Evolutionary conservation across 345 rosid genomes (phyloP), one percentile per base, ranked within the genome.

Genomic region (Gynandropsis gynandra): DNA sequence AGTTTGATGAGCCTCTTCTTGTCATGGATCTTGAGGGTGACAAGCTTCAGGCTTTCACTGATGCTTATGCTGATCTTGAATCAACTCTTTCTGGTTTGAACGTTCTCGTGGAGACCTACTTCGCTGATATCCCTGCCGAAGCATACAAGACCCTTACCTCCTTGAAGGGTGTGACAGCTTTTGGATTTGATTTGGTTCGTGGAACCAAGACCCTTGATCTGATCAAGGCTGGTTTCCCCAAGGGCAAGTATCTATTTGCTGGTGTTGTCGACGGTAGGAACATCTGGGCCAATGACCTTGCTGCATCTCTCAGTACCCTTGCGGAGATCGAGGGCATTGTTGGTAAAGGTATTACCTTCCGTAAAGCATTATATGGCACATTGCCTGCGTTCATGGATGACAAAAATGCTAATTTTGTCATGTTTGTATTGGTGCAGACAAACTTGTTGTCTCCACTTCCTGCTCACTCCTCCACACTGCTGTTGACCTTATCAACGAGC

Each of bases 241-340:
- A 67, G 51, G 95, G 83, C n/a, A 90, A 90, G 66, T 76, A 79
- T 67, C 85, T 90, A 45, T 87, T 90, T 58, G 92, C 92, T 77
- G 98, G 97, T 38, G 82, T 89, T 49, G 96, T 86, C 59, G 98
- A 90, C 43, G 98, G 98, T 62, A 81, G 98, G 78, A 90, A 90
- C 79, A 84, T 90, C 61, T 90, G 98, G 98, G 96, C 96, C 52
- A 87, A 90, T 65, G 93, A 90, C 63, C 98, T 87, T 42, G 78
- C 92, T 72, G 71, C 83, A 42, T 92, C 96, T 62, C 79, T 87
- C 27, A 61, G 55, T 54, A 70, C 75, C 54, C 70, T 87, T 58
- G 47, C 56, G 52, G 63, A 63, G 32, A 84, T 90, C 61, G 93
- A 80, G 70, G 74, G 86, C 24, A 57, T 85, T 56, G 95, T 80